Evolutionary conservation across 1,139 yeast species (phyloP).

Genomic region (Candida freyschussii): DNA sequence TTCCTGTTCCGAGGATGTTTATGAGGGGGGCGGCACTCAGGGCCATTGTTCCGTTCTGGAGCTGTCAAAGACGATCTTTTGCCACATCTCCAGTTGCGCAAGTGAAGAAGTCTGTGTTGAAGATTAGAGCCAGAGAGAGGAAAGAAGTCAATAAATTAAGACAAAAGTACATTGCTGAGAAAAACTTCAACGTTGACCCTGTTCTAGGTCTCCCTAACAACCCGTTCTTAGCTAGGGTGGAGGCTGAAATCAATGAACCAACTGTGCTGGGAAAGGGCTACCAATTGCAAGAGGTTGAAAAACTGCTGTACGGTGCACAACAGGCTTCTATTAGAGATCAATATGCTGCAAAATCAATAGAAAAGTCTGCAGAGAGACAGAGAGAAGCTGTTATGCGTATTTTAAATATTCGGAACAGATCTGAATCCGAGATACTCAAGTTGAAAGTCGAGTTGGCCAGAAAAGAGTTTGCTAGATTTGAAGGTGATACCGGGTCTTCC

Average conservation of each 20-base stretch:
- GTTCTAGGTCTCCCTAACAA: constrained; percentile 68
- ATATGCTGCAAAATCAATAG: constrained; percentile 27
- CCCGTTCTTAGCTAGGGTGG: constrained; percentile 66
- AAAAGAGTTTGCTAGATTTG: constrained; percentile 73
- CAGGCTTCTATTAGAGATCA: constrained; percentile 48
- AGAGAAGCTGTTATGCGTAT: constrained; percentile 69
- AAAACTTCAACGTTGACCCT: constrained; percentile 56
- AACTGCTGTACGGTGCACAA: constrained; percentile 73
- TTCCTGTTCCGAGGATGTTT: constrained; percentile 1
- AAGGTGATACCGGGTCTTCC: constrained; percentile 91
- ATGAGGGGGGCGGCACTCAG: constrained; percentile 7
- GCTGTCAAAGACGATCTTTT: constrained; percentile 11
- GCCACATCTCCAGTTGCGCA: constrained; percentile 7
- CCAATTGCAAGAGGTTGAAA: constrained; percentile 63
- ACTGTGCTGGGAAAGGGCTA: constrained; percentile 56
- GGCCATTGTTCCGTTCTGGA: constrained; percentile 3
- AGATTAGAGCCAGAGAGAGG: constrained; percentile 22
- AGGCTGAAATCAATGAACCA: constrained; percentile 60
- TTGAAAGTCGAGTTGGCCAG: constrained; percentile 63
- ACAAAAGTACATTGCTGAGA: constrained; percentile 33
- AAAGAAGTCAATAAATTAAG: constrained; percentile 24
- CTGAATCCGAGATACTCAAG: constrained; percentile 51
- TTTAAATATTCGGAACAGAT: constrained; percentile 67
- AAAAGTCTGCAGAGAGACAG: constrained; percentile 50
- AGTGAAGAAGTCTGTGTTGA: constrained; percentile 22